A percentile compares a stretch with the other conserved stretches of the same genome.
phyloP scores from a whole-genome alignment of 2,329 filamentous ascomycete genomes.

The Alternaria novae-zelandiae region DNA sequence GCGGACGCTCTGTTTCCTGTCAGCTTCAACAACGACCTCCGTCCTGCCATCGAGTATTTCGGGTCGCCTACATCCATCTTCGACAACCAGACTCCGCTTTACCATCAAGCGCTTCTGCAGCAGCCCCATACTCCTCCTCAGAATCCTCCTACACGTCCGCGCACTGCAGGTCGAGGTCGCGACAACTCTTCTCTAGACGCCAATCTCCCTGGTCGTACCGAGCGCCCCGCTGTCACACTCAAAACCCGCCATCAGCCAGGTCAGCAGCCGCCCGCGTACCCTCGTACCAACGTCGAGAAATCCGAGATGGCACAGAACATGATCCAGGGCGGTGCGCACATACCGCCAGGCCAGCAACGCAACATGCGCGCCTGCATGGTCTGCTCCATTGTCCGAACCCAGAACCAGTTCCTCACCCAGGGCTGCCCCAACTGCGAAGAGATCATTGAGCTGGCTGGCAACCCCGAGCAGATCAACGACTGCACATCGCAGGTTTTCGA shows the following conservation, averaged over 20 bases:
- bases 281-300: neutral
- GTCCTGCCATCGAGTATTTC: neutral
- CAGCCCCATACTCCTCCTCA: neutral
- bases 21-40: neutral
- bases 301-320: conserved; percentile 30
- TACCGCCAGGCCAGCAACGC: conserved; percentile 77
- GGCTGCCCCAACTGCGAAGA: conserved; percentile 98
- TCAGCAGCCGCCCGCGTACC: neutral
- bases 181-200: conserved; percentile 5
- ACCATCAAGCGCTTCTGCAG: neutral
- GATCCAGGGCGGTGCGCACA: conserved; percentile 63
- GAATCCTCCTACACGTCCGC: neutral
- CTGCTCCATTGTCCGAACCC: conserved; percentile 90
- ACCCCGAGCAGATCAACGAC: conserved; percentile 81
- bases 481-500: conserved; percentile 98
- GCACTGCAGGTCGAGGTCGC: neutral
- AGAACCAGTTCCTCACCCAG: conserved; percentile 78
- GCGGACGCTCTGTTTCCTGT: conserved; percentile 11
- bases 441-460: conserved; percentile 82
- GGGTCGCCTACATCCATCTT: neutral
- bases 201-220: neutral
- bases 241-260: neutral
- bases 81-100: neutral
- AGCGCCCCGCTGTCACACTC: neutral
- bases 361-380: conserved; percentile 97